Conservation (phyloP, 2,329 filamentous ascomycete genomes). For the Helicocarpus griseus region DNA sequence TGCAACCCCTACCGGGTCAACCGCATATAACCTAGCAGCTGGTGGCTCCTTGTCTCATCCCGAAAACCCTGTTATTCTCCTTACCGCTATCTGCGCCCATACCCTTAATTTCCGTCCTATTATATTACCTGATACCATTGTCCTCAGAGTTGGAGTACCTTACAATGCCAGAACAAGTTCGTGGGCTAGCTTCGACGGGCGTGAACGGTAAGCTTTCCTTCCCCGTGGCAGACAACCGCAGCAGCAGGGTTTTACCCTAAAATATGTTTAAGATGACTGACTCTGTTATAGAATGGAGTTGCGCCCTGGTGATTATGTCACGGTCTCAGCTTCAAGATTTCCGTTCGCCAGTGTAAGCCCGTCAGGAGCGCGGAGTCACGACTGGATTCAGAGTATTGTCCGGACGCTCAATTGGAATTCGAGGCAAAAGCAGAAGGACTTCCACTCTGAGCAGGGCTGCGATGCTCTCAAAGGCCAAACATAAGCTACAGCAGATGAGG, state of each 20-base stretch:
- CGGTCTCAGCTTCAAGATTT: conserved; percentile 42
- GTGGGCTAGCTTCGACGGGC: conserved; percentile 97
- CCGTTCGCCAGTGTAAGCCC: conserved; percentile 43
- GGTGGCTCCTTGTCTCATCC: conserved; percentile 93
- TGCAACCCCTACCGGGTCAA: conserved; percentile 87
- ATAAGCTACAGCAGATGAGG: background rate
- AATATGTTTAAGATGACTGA: conserved; percentile 11
- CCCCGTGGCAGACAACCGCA: background rate
- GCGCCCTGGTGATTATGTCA: conserved; percentile 42
- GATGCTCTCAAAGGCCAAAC: background rate
- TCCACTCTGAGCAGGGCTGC: background rate
- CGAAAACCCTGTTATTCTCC: conserved; percentile 73
- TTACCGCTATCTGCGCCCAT: conserved; percentile 90
- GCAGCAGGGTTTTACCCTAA: background rate
- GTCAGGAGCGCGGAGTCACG: conserved; percentile 34
- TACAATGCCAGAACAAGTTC: conserved; percentile 81
- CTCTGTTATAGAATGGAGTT: conserved; percentile 33
- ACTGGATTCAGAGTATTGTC: conserved; percentile 43
- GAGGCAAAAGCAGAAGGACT: conserved; percentile 32
- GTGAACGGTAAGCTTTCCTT: conserved; percentile 52
- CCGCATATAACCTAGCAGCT: conserved; percentile 86
- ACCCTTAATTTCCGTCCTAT: conserved; percentile 87
- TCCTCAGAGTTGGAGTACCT: conserved; percentile 84
- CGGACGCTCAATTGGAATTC: conserved; percentile 44
- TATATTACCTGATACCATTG: conserved; percentile 93